These are phyloP conservation scores for Kodamaea ohmeri DNA, from an alignment of 1,139 yeast species.

Conservation along the genomic window DNA sequence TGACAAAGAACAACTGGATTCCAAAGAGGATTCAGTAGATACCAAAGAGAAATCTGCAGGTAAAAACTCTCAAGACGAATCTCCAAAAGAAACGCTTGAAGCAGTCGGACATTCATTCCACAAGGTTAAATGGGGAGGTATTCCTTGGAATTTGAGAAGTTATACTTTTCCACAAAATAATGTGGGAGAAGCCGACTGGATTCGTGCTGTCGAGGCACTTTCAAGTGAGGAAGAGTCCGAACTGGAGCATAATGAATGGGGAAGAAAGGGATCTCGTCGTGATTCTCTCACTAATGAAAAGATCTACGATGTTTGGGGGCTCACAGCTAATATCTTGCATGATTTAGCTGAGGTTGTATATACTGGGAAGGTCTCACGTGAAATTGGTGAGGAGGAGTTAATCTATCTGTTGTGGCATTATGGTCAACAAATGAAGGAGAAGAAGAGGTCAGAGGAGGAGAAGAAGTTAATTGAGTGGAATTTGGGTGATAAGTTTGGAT, in stretches of 20 bases:
- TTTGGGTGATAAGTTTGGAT: constrained; percentile 36
- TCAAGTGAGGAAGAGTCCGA: constrained; percentile 50
- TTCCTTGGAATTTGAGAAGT: constrained; percentile 63
- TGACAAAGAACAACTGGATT: constrained; percentile 3
- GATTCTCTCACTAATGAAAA: constrained; percentile 39
- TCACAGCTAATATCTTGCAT: constrained; percentile 81
- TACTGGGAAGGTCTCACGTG: constrained; percentile 21
- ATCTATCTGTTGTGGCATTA: constrained; percentile 53
- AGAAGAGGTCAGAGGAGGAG: constrained; percentile 37
- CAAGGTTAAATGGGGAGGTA: constrained; percentile 62
- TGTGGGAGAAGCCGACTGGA: constrained; percentile 58
- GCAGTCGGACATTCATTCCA: constrained; percentile 43
- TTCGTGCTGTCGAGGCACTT: constrained; percentile 54
- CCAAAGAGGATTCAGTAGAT: no score
- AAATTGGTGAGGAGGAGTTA: constrained; percentile 64
- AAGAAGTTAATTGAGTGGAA: constrained; percentile 34
- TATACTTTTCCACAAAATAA: constrained; percentile 58
- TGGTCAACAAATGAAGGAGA: constrained; percentile 45
- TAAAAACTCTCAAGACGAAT: no score
- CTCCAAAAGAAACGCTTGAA: no score
- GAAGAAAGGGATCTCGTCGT: constrained; percentile 40
- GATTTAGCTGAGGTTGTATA: constrained; percentile 68
- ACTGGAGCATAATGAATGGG: constrained; percentile 30
- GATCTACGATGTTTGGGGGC: constrained; percentile 81
- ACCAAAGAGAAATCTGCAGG: no score